A percentile compares a stretch with the other conserved stretches of the same genome.
Evolutionary conservation across 768 basidiomycete genomes (phyloP).

Genomic region (Omphalotus guepiniiformis): DNA sequence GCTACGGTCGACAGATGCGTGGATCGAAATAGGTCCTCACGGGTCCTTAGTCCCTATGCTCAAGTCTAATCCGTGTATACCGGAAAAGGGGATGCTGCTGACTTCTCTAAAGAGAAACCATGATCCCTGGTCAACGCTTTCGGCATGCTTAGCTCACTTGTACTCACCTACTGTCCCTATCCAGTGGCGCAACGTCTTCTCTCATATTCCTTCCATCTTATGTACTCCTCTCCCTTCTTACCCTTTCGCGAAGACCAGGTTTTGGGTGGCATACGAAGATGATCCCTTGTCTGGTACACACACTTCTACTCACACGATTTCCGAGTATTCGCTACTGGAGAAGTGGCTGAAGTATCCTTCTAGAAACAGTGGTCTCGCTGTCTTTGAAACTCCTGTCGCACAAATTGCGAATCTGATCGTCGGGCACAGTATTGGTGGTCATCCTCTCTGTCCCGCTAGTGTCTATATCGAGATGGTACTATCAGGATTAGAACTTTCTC

Average conservation of each 20-base stretch:
- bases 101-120: slow-evolving; percentile 45
- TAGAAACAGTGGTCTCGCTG: slow-evolving; percentile 31
- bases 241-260: slow-evolving; percentile 51
- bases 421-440: slow-evolving; percentile 55
- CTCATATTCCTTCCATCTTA: slow-evolving; percentile 34
- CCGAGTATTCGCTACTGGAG: slow-evolving; percentile 27
- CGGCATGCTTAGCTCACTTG: slow-evolving; percentile 41
- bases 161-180: slow-evolving; percentile 39
- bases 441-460: slow-evolving; percentile 61
- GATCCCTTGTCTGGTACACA: neutral
- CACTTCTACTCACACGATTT: slow-evolving; percentile 6
- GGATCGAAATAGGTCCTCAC: slow-evolving; percentile 71
- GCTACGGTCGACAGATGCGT: slow-evolving; percentile 33
- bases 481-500: slow-evolving; percentile 38
- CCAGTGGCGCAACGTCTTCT: slow-evolving; percentile 54
- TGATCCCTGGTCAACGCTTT: slow-evolving; percentile 41
- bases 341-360: slow-evolving; percentile 41
- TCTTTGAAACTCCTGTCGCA: slow-evolving; percentile 51
- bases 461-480: slow-evolving; percentile 57
- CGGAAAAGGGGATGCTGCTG: slow-evolving; percentile 34
- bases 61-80: slow-evolving; percentile 32
- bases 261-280: slow-evolving; percentile 52
- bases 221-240: slow-evolving; percentile 60
- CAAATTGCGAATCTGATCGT: slow-evolving; percentile 40
- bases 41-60: slow-evolving; percentile 55